A percentile compares a stretch with the other conserved stretches of the same genome.
Evolutionary conservation across 768 basidiomycete species (phyloP).

Genomic region (Tricholoma furcatifolium): DNA sequence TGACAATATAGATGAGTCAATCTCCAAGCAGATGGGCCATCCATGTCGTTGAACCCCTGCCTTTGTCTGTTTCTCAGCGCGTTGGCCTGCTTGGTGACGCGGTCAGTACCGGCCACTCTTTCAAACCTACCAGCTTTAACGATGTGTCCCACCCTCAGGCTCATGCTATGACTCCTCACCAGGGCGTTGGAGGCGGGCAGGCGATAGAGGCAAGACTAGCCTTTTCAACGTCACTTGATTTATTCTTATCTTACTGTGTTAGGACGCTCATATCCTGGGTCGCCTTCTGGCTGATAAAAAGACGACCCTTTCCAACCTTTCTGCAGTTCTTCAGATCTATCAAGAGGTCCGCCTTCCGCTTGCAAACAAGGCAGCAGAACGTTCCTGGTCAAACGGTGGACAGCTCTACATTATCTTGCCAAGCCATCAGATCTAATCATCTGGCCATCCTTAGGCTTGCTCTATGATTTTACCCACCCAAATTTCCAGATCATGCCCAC

Average conservation of each 20-base stretch:
- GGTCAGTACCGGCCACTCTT: background rate
- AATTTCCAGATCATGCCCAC: background rate
- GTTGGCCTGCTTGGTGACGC: slow-evolving; percentile 13
- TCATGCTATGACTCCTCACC: slow-evolving; percentile 25
- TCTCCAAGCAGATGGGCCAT: slow-evolving; percentile 37
- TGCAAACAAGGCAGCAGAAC: slow-evolving; percentile 14
- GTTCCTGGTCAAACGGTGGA: slow-evolving; percentile 16
- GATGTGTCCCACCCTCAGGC: slow-evolving; percentile 9
- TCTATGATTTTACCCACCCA: slow-evolving; percentile 5
- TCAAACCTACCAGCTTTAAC: background rate
- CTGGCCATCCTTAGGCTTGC: background rate
- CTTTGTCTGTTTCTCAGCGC: slow-evolving; percentile 16
- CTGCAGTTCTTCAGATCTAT: slow-evolving; percentile 17
- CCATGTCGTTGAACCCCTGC: slow-evolving; percentile 33
- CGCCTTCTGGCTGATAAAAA: slow-evolving; percentile 15
- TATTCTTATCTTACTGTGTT: background rate
- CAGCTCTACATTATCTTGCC: background rate
- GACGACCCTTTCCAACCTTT: slow-evolving; percentile 12
- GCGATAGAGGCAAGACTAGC: slow-evolving; percentile 18
- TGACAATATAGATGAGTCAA: slow-evolving; percentile 21
- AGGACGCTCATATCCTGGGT: slow-evolving; percentile 24
- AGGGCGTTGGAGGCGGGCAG: slow-evolving; percentile 25
- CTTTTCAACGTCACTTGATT: background rate
- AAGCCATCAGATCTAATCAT: background rate
- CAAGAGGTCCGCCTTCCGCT: slow-evolving; percentile 18